Percentiles rank a stretch among this genome's conserved stretches.
Evolutionary conservation across 495 filamentous ascomycete species (phyloP).

Genomic region (Pyrenula aspistea): DNA sequence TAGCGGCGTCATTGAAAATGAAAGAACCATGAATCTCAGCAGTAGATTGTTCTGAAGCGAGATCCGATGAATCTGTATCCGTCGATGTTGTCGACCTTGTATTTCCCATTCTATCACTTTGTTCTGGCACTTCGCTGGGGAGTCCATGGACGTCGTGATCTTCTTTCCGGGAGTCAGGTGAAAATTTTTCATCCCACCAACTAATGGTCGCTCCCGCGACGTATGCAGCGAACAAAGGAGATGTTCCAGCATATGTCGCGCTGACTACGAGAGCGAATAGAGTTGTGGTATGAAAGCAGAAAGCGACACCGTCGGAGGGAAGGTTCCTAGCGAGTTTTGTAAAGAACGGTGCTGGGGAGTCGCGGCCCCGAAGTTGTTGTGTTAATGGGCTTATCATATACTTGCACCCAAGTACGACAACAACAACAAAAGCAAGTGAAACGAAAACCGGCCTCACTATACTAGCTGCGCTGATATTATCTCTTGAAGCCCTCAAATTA

Average conservation of each 20-base stretch:
- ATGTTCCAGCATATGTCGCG: constrained; percentile 52
- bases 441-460: constrained; percentile 45
- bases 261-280: constrained; percentile 44
- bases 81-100: background rate
- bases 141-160: background rate
- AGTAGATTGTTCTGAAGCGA: background rate
- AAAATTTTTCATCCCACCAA: constrained; percentile 31
- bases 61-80: background rate
- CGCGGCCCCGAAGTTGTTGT: constrained; percentile 1
- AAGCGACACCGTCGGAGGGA: background rate
- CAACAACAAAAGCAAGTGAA: constrained; percentile 41
- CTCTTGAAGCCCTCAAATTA: constrained; percentile 24
- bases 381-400: constrained; percentile 27
- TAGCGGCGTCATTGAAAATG: background rate
- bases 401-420: constrained; percentile 30
- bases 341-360: background rate
- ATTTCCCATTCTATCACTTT: background rate
- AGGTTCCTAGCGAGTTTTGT: constrained; percentile 14
- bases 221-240: constrained; percentile 59
- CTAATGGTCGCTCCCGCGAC: constrained; percentile 49
- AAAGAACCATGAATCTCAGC: background rate
- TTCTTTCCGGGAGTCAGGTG: background rate
- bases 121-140: background rate
- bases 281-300: constrained; percentile 29
- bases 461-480: constrained; percentile 24